phyloP scores from a whole-genome alignment of 139 green algal species.

The Tetraselmis striata region DNA sequence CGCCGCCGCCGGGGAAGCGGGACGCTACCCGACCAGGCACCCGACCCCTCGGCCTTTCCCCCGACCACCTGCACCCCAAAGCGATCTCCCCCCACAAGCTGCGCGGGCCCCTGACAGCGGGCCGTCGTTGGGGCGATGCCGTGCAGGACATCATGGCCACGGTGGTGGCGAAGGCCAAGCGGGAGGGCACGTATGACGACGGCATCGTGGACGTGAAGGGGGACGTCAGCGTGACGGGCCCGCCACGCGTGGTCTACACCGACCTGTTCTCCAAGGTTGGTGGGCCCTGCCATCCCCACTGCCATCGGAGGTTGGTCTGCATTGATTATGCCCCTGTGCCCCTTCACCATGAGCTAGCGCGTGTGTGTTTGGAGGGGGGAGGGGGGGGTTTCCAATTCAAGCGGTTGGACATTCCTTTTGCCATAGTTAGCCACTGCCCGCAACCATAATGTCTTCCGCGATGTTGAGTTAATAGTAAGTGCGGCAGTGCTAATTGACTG shows the following conservation, averaged over 20 bases:
- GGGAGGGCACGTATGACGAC: conserved; percentile 48
- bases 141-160: conserved; percentile 27
- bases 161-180: conserved; percentile 26
- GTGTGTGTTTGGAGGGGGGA: conserved; percentile 2
- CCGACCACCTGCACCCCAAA: background rate
- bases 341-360: background rate
- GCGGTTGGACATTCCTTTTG: too few species aligned
- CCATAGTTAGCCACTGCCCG: too few species aligned
- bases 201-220: conserved; percentile 51
- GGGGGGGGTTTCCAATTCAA: conserved; percentile 36
- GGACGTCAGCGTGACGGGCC: conserved; percentile 15
- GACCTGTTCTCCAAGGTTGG: conserved; percentile 8
- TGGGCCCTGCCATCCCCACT: conserved; percentile 16
- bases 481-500: too few species aligned
- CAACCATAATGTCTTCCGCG: too few species aligned
- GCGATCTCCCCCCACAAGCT: too few species aligned
- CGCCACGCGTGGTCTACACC: conserved; percentile 7
- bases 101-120: too few species aligned
- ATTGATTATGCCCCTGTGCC: conserved; percentile 4
- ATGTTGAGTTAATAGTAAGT: too few species aligned
- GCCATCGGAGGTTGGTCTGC: background rate
- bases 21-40: too few species aligned
- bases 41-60: background rate
- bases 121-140: background rate
- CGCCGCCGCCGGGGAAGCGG: too few species aligned